Evolutionary conservation across 2,329 filamentous ascomycete genomes (phyloP).

Genomic region (Arthrobotrys conoides): DNA sequence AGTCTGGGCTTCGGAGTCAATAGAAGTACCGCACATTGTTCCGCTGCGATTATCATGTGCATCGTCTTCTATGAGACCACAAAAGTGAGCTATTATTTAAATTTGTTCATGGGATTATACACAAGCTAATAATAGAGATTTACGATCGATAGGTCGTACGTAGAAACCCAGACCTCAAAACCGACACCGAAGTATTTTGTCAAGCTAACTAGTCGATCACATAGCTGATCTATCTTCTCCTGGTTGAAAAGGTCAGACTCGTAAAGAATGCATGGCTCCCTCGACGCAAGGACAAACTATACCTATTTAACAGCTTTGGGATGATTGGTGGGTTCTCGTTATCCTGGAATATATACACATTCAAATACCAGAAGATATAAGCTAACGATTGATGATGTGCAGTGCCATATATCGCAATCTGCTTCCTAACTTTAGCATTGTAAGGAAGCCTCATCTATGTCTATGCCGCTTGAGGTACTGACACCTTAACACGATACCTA

Average conservation of each 20-base stretch:
- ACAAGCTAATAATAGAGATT: background rate
- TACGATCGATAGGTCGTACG: slow-evolving; percentile 9
- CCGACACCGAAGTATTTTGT: background rate
- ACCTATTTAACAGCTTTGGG: slow-evolving; percentile 74
- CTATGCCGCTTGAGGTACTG: background rate
- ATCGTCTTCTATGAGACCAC: slow-evolving; percentile 74
- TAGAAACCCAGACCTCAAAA: slow-evolving; percentile 58
- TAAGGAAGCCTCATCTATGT: slow-evolving; percentile 65
- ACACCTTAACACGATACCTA: slow-evolving; percentile 62
- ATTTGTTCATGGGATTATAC: background rate
- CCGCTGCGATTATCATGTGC: slow-evolving; percentile 73
- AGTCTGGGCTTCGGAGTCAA: slow-evolving; percentile 73
- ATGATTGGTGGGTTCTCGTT: slow-evolving; percentile 68
- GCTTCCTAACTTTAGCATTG: slow-evolving; percentile 74
- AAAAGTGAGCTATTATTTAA: slow-evolving; percentile 69
- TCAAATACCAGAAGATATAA: too few species aligned
- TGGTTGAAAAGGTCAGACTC: slow-evolving; percentile 75
- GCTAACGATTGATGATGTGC: too few species aligned
- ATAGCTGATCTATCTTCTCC: slow-evolving; percentile 74
- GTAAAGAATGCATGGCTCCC: slow-evolving; percentile 71
- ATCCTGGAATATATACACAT: background rate
- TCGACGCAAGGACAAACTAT: slow-evolving; percentile 72
- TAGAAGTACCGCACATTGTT: slow-evolving; percentile 70
- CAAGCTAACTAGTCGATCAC: background rate
- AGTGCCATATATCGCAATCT: slow-evolving; percentile 65